Conservation (phyloP, 495 filamentous ascomycete genomes). For the Zalerion maritima region DNA sequence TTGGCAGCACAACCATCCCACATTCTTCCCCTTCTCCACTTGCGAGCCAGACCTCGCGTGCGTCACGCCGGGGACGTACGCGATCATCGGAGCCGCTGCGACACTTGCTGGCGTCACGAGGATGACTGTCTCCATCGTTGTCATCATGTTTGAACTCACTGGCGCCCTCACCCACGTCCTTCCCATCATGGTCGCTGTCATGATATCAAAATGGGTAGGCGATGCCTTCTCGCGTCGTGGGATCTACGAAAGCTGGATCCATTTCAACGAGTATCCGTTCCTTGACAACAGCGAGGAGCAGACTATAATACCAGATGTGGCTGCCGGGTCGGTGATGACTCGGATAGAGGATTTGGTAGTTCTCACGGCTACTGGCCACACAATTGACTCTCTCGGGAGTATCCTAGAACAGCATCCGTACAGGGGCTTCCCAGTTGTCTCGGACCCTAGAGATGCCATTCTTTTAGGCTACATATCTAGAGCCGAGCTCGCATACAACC, state of each 20-base stretch:
- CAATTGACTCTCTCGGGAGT: conserved; percentile 54
- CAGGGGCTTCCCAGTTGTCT: conserved; percentile 86
- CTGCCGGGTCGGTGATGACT: conserved; percentile 78
- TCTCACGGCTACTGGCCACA: conserved; percentile 75
- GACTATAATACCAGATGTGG: conserved; percentile 63
- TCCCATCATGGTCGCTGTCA: conserved; percentile 98
- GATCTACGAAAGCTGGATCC: conserved; percentile 97
- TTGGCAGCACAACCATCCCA: conserved; percentile 68
- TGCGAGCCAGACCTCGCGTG: conserved; percentile 85
- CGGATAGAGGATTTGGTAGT: conserved; percentile 78
- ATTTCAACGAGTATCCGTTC: conserved; percentile 90
- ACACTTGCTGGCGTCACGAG: conserved; percentile 91
- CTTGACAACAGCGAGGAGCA: conserved; percentile 84
- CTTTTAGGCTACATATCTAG: conserved; percentile 89
- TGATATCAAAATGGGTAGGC: conserved; percentile 96
- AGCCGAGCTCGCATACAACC: conserved; percentile 70
- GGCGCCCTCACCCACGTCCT: conserved; percentile 93
- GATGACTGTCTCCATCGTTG: conserved; percentile 94
- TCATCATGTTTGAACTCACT: conserved; percentile 98
- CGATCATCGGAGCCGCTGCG: conserved; percentile 93
- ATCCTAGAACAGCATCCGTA: conserved; percentile 62
- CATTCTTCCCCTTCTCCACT: conserved; percentile 57
- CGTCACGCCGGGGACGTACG: conserved; percentile 88
- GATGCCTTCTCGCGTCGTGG: conserved; percentile 88
- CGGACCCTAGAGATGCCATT: conserved; percentile 54